Conservation (phyloP, 148 eudicot species). For the Vaccinium macrocarpon region DNA sequence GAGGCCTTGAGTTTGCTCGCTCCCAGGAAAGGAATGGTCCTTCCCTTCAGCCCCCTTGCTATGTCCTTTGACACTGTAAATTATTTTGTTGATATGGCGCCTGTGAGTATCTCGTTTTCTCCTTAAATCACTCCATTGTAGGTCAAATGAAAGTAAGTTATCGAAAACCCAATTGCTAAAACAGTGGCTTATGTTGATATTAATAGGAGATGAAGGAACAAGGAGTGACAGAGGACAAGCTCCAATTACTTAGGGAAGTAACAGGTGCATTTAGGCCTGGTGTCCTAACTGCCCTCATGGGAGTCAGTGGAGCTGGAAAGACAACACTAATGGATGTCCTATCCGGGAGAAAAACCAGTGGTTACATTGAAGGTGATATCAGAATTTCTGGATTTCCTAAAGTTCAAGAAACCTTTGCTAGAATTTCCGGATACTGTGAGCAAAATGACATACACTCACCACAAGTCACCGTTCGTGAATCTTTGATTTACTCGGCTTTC, state of each 20-base stretch:
- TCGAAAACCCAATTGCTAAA: background rate
- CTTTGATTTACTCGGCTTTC: slow-evolving; percentile 73
- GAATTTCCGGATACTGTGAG: slow-evolving; percentile 59
- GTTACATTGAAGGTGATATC: slow-evolving; percentile 57
- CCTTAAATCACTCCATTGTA: background rate
- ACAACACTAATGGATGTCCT: slow-evolving; percentile 85
- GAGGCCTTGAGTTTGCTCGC: slow-evolving; percentile 33
- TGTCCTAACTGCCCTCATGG: slow-evolving; percentile 50
- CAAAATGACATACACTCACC: slow-evolving; percentile 61
- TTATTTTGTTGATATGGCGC: slow-evolving; percentile 75
- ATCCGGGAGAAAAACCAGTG: slow-evolving; percentile 76
- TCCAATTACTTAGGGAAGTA: slow-evolving; percentile 67
- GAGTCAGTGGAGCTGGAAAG: slow-evolving; percentile 74
- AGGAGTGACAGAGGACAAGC: slow-evolving; percentile 51
- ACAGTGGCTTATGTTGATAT: background rate
- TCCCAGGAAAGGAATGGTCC: slow-evolving; percentile 55
- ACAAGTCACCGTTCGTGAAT: slow-evolving; percentile 63
- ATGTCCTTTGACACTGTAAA: slow-evolving; percentile 57
- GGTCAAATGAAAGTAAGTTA: background rate
- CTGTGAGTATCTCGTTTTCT: background rate
- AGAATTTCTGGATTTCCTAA: slow-evolving; percentile 67
- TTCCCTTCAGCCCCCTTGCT: slow-evolving; percentile 67
- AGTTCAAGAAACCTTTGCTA: slow-evolving; percentile 66
- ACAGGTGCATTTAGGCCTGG: slow-evolving; percentile 89
- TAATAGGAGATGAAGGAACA: slow-evolving; percentile 72